These are phyloP conservation scores for Exophiala dermatitidis DNA, from an alignment of 2,329 filamentous ascomycete species.

Conservation along the genomic window DNA sequence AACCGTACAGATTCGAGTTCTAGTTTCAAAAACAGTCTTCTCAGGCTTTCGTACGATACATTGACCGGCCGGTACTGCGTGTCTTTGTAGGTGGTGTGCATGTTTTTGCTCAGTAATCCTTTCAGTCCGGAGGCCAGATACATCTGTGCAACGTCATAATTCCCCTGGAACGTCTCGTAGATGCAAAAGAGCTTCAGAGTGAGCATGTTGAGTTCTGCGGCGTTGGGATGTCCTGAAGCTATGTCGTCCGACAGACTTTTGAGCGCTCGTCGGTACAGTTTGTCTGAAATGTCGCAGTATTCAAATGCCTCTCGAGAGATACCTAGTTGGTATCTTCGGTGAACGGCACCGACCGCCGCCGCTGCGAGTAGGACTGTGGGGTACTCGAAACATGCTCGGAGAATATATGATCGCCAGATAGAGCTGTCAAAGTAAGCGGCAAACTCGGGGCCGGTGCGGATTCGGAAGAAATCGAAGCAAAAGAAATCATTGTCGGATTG, in stretches of 20 bases:
- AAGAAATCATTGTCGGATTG: conserved; percentile 26
- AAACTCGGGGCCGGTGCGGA: conserved; percentile 28
- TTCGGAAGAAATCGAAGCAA: conserved; percentile 31
- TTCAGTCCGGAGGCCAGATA: conserved; percentile 23
- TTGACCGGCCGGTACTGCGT: conserved; percentile 21
- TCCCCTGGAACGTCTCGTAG: conserved; percentile 26
- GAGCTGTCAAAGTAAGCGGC: conserved; percentile 26
- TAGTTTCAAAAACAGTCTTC: conserved; percentile 17
- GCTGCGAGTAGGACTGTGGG: conserved; percentile 23
- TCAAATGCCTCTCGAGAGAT: conserved; percentile 25
- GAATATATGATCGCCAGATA: conserved; percentile 22
- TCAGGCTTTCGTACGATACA: conserved; percentile 18
- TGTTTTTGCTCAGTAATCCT: conserved; percentile 15
- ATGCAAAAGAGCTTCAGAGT: conserved; percentile 22
- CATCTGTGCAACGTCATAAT: conserved; percentile 18
- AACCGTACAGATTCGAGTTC: conserved; percentile 21
- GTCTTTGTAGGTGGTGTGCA: conserved; percentile 22
- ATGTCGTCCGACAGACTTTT: conserved; percentile 15
- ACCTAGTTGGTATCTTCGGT: conserved; percentile 25
- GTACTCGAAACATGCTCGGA: conserved; percentile 19
- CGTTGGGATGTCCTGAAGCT: conserved; percentile 10
- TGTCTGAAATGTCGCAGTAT: conserved; percentile 24
- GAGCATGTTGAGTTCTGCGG: conserved; percentile 25
- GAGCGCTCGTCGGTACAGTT: conserved; percentile 20
- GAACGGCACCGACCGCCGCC: conserved; percentile 25